phyloP scores from a whole-genome alignment of 805 yeast species.

The Lachancea dasiensis region DNA sequence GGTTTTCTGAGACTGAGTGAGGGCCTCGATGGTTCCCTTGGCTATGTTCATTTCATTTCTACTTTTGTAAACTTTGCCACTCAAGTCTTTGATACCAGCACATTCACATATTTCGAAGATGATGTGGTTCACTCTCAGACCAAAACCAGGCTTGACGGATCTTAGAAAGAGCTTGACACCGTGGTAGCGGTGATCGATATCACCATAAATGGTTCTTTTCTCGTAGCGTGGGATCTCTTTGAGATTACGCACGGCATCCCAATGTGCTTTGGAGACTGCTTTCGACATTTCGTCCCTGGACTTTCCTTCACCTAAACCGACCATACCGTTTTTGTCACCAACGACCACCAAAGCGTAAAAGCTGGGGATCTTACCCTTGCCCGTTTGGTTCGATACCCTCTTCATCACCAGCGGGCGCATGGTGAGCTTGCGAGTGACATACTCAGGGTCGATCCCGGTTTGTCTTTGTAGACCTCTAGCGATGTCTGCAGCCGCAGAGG shows the following conservation, averaged over 20 bases:
- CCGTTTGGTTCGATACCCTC: conserved; percentile 84
- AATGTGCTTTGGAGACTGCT: conserved; percentile 79
- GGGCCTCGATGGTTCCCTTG: conserved; percentile 82
- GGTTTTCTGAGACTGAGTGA: conserved; percentile 63
- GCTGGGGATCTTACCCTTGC: conserved; percentile 82
- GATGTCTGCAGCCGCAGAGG: conserved; percentile 28
- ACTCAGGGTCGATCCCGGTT: conserved; percentile 60
- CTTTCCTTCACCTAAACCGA: conserved; percentile 89
- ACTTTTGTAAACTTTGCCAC: conserved; percentile 87
- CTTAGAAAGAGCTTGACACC: conserved; percentile 78
- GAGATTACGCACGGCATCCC: conserved; percentile 89
- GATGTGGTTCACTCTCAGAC: conserved; percentile 84
- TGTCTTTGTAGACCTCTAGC: conserved; percentile 52
- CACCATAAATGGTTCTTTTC: conserved; percentile 84
- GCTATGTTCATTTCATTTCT: conserved; percentile 94
- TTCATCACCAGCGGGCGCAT: conserved; percentile 67
- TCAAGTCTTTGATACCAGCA: conserved; percentile 89
- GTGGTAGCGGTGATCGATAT: conserved; percentile 75
- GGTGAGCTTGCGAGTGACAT: conserved; percentile 48
- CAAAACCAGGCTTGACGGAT: conserved; percentile 90
- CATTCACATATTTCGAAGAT: conserved; percentile 87
- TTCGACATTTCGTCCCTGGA: conserved; percentile 68
- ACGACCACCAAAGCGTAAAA: conserved; percentile 82
- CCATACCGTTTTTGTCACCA: conserved; percentile 89
- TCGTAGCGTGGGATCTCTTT: conserved; percentile 80